Percentiles rank a stretch among this genome's conserved stretches.
phyloP scores from a whole-genome alignment of 202 grass and related monocot species.

The Saccharum hybrid region DNA sequence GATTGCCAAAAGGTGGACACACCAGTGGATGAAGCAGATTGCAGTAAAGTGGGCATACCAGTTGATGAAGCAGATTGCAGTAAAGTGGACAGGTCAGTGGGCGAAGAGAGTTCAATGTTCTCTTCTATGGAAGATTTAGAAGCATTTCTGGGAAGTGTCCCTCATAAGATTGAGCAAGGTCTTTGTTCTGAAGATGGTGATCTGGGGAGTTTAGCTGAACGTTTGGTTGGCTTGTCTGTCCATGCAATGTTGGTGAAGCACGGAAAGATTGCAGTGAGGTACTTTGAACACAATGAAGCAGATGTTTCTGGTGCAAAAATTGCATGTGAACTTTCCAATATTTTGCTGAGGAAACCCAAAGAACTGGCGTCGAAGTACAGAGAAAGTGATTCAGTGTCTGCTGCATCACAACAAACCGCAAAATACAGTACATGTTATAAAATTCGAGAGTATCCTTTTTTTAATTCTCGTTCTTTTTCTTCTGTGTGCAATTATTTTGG shows the following conservation, averaged over 20 bases:
- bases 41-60: slow-evolving; percentile 29
- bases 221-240: slow-evolving; percentile 70
- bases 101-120: slow-evolving; percentile 48
- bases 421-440: slow-evolving; percentile 66
- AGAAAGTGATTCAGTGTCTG: slow-evolving; percentile 40
- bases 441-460: slow-evolving; percentile 91
- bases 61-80: slow-evolving; percentile 52
- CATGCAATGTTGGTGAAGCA: slow-evolving; percentile 59
- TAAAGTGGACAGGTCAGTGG: slow-evolving; percentile 38
- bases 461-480: slow-evolving; percentile 34
- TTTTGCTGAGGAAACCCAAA: slow-evolving; percentile 89
- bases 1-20: slow-evolving; percentile 38
- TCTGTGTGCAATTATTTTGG: slow-evolving; percentile 26
- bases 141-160: slow-evolving; percentile 65
- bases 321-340: slow-evolving; percentile 51
- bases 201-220: slow-evolving; percentile 74
- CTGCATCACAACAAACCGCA: slow-evolving; percentile 30
- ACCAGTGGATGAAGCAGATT: slow-evolving; percentile 39
- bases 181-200: slow-evolving; percentile 74
- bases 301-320: slow-evolving; percentile 57
- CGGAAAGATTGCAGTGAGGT: slow-evolving; percentile 46
- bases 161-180: slow-evolving; percentile 87
- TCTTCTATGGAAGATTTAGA: slow-evolving; percentile 68
- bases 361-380: slow-evolving; percentile 74
- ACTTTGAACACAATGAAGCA: slow-evolving; percentile 41